phyloP scores from a whole-genome alignment of 2,329 filamentous ascomycete species.

The Xylariaceae sp. region DNA sequence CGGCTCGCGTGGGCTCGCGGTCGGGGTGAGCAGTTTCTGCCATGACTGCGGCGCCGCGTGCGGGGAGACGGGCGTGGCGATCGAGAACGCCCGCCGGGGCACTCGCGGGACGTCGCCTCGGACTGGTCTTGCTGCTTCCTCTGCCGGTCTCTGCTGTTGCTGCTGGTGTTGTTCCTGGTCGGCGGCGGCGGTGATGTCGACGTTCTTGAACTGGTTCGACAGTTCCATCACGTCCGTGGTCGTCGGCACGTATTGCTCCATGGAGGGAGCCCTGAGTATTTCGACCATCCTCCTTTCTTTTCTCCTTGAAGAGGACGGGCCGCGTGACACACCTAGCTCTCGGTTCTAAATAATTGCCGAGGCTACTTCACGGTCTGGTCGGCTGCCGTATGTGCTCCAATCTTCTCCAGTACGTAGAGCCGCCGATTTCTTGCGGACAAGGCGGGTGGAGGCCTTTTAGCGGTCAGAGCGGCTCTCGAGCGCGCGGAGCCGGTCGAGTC shows the following conservation, averaged over 20 bases:
- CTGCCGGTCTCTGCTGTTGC: constrained; percentile 7
- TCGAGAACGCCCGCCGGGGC: constrained; percentile 24
- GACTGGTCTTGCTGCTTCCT: constrained; percentile 9
- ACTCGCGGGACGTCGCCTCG: constrained; percentile 9
- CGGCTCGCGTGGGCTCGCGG: constrained; percentile 13
- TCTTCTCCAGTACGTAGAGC: neutral
- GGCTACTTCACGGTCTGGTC: too few species aligned
- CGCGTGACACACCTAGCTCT: neutral
- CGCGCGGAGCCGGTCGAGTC: constrained; percentile 2
- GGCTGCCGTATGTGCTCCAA: neutral
- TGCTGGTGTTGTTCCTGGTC: constrained; percentile 2
- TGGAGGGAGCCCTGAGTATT: constrained; percentile 19
- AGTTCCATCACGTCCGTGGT: constrained; percentile 20
- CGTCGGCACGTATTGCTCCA: constrained; percentile 13
- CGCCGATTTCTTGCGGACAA: neutral
- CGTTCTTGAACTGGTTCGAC: constrained; percentile 18
- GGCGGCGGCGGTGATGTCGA: constrained; percentile 5
- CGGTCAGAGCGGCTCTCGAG: constrained; percentile 1
- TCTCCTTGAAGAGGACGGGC: too few species aligned
- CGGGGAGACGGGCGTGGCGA: constrained; percentile 11
- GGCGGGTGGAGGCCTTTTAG: constrained; percentile 1
- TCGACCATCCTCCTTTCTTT: constrained; percentile 22
- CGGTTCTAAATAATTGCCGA: neutral
- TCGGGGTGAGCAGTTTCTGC: constrained; percentile 11
- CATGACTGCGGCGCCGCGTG: constrained; percentile 10